phyloP scores from a whole-genome alignment of 768 basidiomycete species.

The Suillus luteus region DNA sequence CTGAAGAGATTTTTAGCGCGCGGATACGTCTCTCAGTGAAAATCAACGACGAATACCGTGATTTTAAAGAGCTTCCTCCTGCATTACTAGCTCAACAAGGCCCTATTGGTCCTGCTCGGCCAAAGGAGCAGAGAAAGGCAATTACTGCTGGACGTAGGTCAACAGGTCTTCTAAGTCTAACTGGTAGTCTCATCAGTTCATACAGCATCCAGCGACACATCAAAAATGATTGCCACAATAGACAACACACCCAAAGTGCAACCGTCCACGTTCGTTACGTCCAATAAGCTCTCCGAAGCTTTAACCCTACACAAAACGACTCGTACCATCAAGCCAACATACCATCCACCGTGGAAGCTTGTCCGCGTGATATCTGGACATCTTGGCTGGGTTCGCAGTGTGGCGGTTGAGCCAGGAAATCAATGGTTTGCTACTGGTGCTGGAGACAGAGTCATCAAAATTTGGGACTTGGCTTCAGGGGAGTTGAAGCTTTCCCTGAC shows the following conservation, averaged over 20 bases:
- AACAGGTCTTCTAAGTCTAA: background rate
- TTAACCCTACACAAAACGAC: conserved; percentile 92
- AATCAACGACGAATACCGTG: conserved; percentile 86
- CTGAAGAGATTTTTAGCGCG: conserved; percentile 43
- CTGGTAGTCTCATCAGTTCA: conserved; percentile 18
- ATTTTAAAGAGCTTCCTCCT: conserved; percentile 83
- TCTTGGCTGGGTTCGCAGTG: conserved; percentile 95
- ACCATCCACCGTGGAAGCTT: conserved; percentile 96
- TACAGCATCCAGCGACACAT: conserved; percentile 46
- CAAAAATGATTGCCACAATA: conserved; percentile 70
- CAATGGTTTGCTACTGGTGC: conserved; percentile 99
- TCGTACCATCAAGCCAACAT: conserved; percentile 91
- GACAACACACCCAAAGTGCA: conserved; percentile 70
- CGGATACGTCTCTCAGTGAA: conserved; percentile 78
- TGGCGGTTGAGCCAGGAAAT: conserved; percentile 97
- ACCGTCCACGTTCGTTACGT: conserved; percentile 70
- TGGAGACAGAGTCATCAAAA: conserved; percentile 97
- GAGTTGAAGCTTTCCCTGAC: conserved; percentile 96
- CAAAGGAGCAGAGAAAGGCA: conserved; percentile 61
- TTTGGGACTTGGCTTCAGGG: conserved; percentile 98
- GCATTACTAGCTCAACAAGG: conserved; percentile 81
- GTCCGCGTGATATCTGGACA: conserved; percentile 96
- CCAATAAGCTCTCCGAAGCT: conserved; percentile 77
- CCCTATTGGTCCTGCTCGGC: conserved; percentile 76
- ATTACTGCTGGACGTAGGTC: conserved; percentile 72